These are phyloP conservation scores for Penicillium nucicola DNA, from an alignment of 495 filamentous ascomycete genomes.

Conservation along the genomic window DNA sequence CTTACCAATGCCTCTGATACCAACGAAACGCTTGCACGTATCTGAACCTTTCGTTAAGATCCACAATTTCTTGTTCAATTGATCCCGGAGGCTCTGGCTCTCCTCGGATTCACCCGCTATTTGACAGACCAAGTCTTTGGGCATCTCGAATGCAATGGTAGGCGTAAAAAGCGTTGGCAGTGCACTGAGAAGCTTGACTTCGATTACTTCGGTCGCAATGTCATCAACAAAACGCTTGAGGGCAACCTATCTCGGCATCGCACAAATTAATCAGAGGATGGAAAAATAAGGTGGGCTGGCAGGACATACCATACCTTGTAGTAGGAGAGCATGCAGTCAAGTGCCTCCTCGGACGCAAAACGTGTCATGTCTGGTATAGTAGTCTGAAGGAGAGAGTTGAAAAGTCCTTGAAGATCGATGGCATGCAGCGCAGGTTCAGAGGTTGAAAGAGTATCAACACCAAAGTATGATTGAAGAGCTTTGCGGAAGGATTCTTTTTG, in stretches of 20 bases:
- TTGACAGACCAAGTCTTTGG: slow-evolving; percentile 34
- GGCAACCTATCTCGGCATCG: slow-evolving; percentile 47
- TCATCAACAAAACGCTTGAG: slow-evolving; percentile 60
- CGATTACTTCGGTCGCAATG: slow-evolving; percentile 54
- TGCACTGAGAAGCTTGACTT: slow-evolving; percentile 44
- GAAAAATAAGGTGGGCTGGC: background rate
- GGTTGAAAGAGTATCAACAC: slow-evolving; percentile 1
- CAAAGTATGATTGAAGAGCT: slow-evolving; percentile 15
- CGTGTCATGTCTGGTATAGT: slow-evolving; percentile 19
- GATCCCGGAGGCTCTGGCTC: slow-evolving; percentile 42
- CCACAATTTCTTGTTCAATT: slow-evolving; percentile 48
- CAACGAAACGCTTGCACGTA: slow-evolving; percentile 11
- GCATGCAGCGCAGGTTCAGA: background rate
- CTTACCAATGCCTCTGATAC: slow-evolving; percentile 20
- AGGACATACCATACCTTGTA: slow-evolving; percentile 25
- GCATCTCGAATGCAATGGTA: slow-evolving; percentile 34
- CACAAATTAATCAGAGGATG: slow-evolving; percentile 1
- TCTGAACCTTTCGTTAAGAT: slow-evolving; percentile 38
- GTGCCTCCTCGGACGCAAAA: slow-evolving; percentile 23
- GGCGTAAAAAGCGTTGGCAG: slow-evolving; percentile 25
- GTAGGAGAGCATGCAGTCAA: slow-evolving; percentile 29
- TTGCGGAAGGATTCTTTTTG: slow-evolving; percentile 9
- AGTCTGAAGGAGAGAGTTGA: slow-evolving; percentile 5
- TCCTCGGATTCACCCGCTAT: slow-evolving; percentile 57
- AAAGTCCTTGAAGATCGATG: slow-evolving; percentile 14